phyloP scores from a whole-genome alignment of 2,329 filamentous ascomycete genomes.

The Colletotrichum karsti region DNA sequence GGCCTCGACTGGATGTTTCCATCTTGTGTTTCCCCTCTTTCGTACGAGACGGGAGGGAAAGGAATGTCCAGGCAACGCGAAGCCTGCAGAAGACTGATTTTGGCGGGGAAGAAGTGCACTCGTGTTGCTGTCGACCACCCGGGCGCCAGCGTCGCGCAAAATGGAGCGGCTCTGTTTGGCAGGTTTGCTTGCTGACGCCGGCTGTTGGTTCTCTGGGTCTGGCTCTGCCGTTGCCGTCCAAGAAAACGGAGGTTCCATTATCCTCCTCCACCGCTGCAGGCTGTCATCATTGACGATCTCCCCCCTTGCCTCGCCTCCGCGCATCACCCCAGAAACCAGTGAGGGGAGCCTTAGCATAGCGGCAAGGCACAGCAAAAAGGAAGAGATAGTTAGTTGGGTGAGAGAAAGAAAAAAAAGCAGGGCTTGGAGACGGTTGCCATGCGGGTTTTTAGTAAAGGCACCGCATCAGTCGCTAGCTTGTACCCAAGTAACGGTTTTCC shows the following conservation, averaged over 20 bases:
- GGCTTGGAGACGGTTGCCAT: constrained; percentile 1
- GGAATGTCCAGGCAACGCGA: constrained; percentile 17
- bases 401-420: too few relatives aligned
- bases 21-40: background rate
- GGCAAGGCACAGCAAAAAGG: constrained; percentile 9
- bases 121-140: background rate
- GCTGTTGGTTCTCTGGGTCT: background rate
- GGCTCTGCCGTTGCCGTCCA: background rate
- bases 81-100: too few relatives aligned
- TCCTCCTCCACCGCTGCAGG: constrained; percentile 15
- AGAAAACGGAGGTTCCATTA: constrained; percentile 23
- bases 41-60: background rate
- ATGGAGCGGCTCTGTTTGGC: too few relatives aligned
- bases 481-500: background rate
- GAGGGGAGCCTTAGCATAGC: constrained; percentile 2
- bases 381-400: too few relatives aligned
- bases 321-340: constrained; percentile 28
- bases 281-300: constrained; percentile 24
- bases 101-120: background rate
- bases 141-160: too few relatives aligned
- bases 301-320: constrained; percentile 13
- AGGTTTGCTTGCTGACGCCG: background rate
- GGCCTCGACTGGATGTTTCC: background rate
- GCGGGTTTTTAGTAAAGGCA: background rate
- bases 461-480: background rate